These are phyloP conservation scores for Sordariomycetes sp. DNA, from an alignment of 2,329 filamentous ascomycete species.

Conservation along the genomic window DNA sequence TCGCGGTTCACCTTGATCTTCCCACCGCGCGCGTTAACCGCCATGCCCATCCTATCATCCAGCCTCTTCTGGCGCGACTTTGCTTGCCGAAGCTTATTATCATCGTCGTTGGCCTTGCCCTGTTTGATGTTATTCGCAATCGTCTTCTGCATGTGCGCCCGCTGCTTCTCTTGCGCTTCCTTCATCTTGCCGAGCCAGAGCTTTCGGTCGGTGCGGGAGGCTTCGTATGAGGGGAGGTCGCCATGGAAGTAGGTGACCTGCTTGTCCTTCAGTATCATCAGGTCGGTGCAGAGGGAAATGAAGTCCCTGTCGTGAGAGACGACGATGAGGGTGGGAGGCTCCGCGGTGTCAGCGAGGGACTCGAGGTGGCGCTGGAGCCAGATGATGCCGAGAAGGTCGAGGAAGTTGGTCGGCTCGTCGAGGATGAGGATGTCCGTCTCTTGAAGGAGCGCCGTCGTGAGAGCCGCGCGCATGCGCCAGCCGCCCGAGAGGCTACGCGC, in stretches of 20 bases:
- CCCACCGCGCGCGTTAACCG: constrained; percentile 57
- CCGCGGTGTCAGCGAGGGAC: constrained; percentile 33
- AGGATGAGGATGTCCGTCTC: constrained; percentile 67
- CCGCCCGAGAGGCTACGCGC: constrained; percentile 61
- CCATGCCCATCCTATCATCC: constrained; percentile 66
- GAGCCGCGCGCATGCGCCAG: constrained; percentile 57
- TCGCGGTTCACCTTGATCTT: constrained; percentile 76
- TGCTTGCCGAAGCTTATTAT: constrained; percentile 76
- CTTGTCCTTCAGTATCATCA: constrained; percentile 63
- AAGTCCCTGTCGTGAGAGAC: constrained; percentile 82
- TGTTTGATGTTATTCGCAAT: constrained; percentile 63
- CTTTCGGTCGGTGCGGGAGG: constrained; percentile 52
- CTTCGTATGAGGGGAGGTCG: constrained; percentile 59
- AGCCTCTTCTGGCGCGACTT: constrained; percentile 76
- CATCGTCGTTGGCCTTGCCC: constrained; percentile 65
- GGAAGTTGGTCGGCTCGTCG: constrained; percentile 79
- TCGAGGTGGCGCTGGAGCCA: constrained; percentile 69
- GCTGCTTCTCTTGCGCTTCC: constrained; percentile 69
- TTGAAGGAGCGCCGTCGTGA: constrained; percentile 55
- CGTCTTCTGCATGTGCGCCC: constrained; percentile 66
- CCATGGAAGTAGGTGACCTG: constrained; percentile 62
- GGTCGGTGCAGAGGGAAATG: constrained; percentile 61
- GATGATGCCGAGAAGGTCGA: constrained; percentile 71
- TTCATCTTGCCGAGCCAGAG: constrained; percentile 61
- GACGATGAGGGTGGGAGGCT: constrained; percentile 55